phyloP scores from a whole-genome alignment of 176 grass and related monocot genomes.

The Chrysopogon serrulatus region DNA sequence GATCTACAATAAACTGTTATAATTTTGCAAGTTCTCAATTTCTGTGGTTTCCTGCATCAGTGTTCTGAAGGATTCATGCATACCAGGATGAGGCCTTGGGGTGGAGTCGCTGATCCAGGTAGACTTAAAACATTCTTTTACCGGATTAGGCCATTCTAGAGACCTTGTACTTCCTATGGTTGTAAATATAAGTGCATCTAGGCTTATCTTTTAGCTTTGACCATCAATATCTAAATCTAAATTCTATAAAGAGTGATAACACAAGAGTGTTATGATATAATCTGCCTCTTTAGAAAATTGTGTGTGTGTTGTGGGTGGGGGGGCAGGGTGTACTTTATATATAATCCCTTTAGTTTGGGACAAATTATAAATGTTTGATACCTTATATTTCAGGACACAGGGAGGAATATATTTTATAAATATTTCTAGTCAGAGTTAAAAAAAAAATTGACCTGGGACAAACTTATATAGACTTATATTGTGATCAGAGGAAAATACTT shows the following conservation, averaged over 20 bases:
- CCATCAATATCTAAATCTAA: neutral
- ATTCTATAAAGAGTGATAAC: neutral
- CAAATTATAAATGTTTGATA: neutral
- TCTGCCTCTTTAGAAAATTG: neutral
- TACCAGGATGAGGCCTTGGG: constrained; percentile 98
- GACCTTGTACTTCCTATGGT: neutral
- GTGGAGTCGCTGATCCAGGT: constrained; percentile 96
- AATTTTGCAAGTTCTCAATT: constrained; percentile 7
- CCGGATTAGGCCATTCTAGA: neutral
- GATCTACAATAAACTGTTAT: neutral
- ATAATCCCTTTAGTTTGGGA: neutral
- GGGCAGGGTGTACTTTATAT: neutral
- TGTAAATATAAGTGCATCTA: neutral
- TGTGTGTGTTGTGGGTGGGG: neutral
- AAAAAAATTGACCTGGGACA: neutral
- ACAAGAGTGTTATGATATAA: neutral
- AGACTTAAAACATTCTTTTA: constrained; percentile 1
- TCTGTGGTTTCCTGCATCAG: constrained; percentile 38
- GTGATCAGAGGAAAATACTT: neutral
- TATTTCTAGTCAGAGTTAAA: neutral
- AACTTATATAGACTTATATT: neutral
- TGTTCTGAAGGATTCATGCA: constrained; percentile 99
- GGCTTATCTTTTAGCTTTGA: neutral
- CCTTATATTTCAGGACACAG: neutral
- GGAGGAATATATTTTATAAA: neutral